Evolutionary conservation across 2,329 filamentous ascomycete genomes (phyloP).

Genomic region (Nemania serpens): DNA sequence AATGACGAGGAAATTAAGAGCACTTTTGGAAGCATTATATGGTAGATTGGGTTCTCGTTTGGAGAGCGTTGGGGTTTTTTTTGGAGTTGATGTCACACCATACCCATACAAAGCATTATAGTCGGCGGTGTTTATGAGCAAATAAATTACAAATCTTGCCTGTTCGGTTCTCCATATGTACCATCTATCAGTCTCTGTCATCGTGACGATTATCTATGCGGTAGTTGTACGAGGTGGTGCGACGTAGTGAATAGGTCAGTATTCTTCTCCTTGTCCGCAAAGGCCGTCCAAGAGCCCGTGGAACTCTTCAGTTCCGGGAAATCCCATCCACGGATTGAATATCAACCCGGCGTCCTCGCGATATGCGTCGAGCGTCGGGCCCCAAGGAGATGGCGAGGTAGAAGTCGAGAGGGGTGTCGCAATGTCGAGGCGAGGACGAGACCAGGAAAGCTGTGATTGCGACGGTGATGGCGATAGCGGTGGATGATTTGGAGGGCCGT

Average conservation of each 20-base stretch:
- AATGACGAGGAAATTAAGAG: no score
- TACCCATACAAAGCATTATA: conserved; percentile 16
- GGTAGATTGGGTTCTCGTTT: not conserved
- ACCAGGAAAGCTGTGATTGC: not conserved
- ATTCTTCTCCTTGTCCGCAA: conserved; percentile 30
- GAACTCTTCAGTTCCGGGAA: conserved; percentile 35
- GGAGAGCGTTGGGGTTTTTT: not conserved
- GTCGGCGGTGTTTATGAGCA: not conserved
- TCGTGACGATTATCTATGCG: not conserved
- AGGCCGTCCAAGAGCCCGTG: conserved; percentile 30
- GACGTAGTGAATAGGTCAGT: conserved; percentile 20
- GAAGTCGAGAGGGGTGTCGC: not conserved
- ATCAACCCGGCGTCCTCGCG: conserved; percentile 36
- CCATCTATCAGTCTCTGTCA: not conserved
- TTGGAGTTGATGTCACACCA: not conserved
- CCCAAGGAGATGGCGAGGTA: conserved; percentile 8
- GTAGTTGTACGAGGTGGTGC: not conserved
- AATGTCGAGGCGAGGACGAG: not conserved
- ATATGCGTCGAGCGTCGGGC: conserved; percentile 28
- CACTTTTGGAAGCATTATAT: conserved; percentile 9
- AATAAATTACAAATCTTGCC: not conserved
- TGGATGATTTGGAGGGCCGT: no score
- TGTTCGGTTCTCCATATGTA: not conserved
- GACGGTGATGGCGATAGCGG: not conserved
- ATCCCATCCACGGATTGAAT: conserved; percentile 40